Evolutionary conservation across 768 basidiomycete species (phyloP).

Genomic region (Suillus plorans): DNA sequence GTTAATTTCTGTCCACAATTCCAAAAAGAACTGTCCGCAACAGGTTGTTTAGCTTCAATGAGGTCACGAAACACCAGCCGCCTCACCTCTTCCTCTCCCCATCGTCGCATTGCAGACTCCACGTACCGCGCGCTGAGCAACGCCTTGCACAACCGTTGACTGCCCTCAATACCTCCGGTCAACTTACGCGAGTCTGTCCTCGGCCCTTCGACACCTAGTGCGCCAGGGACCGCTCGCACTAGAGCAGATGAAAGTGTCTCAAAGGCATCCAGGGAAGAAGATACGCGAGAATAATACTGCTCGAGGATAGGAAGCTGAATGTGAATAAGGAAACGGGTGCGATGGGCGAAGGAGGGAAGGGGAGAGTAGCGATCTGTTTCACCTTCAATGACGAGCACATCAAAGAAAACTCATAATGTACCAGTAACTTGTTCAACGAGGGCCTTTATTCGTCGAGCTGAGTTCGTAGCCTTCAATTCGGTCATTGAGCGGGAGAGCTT

Average conservation of each 20-base stretch:
- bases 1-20: slow-evolving; percentile 82
- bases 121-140: slow-evolving; percentile 79
- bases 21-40: slow-evolving; percentile 80
- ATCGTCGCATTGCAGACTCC: slow-evolving; percentile 63
- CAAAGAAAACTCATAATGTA: slow-evolving; percentile 28
- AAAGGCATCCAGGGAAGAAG: slow-evolving; percentile 88
- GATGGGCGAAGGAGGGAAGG: slow-evolving; percentile 74
- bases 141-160: slow-evolving; percentile 83
- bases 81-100: slow-evolving; percentile 90
- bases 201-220: slow-evolving; percentile 55
- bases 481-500: slow-evolving; percentile 17
- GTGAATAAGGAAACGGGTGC: slow-evolving; percentile 77
- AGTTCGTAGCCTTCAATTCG: slow-evolving; percentile 72
- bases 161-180: slow-evolving; percentile 82
- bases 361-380: slow-evolving; percentile 86
- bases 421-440: slow-evolving; percentile 92
- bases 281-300: slow-evolving; percentile 74
- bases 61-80: slow-evolving; percentile 22
- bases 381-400: not conserved
- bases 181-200: slow-evolving; percentile 56
- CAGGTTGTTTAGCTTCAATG: slow-evolving; percentile 1
- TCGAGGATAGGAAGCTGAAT: slow-evolving; percentile 86
- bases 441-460: slow-evolving; percentile 79
- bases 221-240: slow-evolving; percentile 90
- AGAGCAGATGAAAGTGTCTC: slow-evolving; percentile 88